A percentile compares a stretch with the other conserved stretches of the same genome.
Conservation (phyloP, 108 stramenopile species). For the Asterionellopsis glacialis region DNA sequence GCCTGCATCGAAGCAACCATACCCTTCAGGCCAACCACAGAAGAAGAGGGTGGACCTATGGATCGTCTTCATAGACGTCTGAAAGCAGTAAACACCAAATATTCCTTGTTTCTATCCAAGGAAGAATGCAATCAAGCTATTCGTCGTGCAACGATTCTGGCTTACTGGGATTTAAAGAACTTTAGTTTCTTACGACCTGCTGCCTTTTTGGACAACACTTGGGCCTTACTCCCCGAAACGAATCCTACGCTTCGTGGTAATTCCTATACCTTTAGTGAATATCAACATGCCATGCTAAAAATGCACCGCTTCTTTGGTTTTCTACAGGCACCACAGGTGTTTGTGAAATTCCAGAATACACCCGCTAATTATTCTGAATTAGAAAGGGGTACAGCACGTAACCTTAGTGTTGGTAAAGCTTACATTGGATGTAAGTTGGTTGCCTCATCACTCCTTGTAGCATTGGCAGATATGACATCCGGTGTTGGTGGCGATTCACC, state of each 20-base stretch:
- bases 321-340: conserved; percentile 33
- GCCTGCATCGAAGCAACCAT: conserved; percentile 60
- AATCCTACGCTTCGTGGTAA: conserved; percentile 35
- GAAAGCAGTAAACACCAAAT: conserved; percentile 11
- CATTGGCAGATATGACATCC: conserved; percentile 42
- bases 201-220: conserved; percentile 47
- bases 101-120: conserved; percentile 19
- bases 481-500: conserved; percentile 63
- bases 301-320: conserved; percentile 50
- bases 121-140: conserved; percentile 27
- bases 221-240: conserved; percentile 49
- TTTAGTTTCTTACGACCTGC: conserved; percentile 32
- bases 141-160: conserved; percentile 31
- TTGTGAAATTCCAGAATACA: conserved; percentile 23
- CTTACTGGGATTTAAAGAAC: conserved; percentile 39
- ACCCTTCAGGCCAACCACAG: conserved; percentile 40
- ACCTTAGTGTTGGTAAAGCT: conserved; percentile 25
- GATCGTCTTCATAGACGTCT: conserved; percentile 32
- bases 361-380: conserved; percentile 21
- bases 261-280: conserved; percentile 30
- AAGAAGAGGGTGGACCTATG: conserved; percentile 17
- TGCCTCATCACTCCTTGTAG: conserved; percentile 30
- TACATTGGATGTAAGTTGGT: conserved; percentile 50
- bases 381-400: conserved; percentile 7
- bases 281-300: conserved; percentile 33